Evolutionary conservation across 352 stramenopile species (phyloP), one percentile per base, ranked within the genome.

Genomic region (Blastocystis sp.): DNA sequence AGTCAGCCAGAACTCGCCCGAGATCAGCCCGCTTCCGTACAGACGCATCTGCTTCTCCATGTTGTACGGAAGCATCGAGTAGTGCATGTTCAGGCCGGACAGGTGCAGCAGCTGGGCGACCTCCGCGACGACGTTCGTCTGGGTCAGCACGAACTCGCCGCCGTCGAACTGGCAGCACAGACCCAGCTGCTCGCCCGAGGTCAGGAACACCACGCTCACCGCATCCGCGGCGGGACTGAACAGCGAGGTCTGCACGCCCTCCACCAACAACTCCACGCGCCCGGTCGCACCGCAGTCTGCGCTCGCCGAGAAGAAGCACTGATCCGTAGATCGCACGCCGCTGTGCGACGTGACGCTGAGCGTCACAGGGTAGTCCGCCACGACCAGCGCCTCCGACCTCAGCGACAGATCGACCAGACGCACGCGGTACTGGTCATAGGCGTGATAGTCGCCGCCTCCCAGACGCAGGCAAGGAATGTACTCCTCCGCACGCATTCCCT

Each of bases 41-140:
- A 84, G 73, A 45, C 73, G 73, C 45, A 84, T 29, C 56, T 84
- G 73, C 73, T 84, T 84, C 73, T 84, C 73, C 73, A 84, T 26
- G 23, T 66, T 84, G 50, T 84, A 63, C 9, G 47, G 73, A 8
- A 84, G 73, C 47, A 84, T 68, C 34, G 73, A 39, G 56, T 84
- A 84, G 56, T 84, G 73, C 47, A 84, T 20, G 41, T 84, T 84
- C 47, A 84, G 47, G 20, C 73, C 73, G 0, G 8, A 13, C 39
- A 84, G 43, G 20, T 50, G 8, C 26, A 84, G 13, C 54, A 84
- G 53, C 29, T 66, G 29, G 0, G 73, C 73, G 1, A 84, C 29
- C 50, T 84, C 73, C 8, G 3, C 20, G 0, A 84, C 50, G 23
- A 68, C 73, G 56, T 66, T 84, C 43, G 20, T 64, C 73, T 84